Evolutionary conservation across 208 protist genomes (phyloP), one percentile per base, ranked within the genome.

Genomic region (Trypanosoma grayi): DNA sequence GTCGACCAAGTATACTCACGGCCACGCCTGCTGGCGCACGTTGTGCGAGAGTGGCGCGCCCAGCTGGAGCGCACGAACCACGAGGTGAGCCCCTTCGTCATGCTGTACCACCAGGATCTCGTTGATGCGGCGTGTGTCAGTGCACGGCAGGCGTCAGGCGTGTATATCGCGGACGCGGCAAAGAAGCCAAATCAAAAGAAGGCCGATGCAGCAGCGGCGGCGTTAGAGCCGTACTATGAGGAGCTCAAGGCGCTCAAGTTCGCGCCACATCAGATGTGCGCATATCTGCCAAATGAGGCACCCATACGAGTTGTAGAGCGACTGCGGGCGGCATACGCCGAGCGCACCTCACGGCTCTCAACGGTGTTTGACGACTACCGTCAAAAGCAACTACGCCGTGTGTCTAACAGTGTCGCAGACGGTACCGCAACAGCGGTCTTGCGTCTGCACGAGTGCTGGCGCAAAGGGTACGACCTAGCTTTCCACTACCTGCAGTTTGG

Each of bases 401-500:
- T 39, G 22, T n/a, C 2, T n/a, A 43, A 8, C 8, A 16, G 22
- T n/a, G n/a, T 16, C 18, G 20, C 41, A 36, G 28, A 50, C 16
- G 24, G 47, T 47, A 31, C 16, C 39, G n/a, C 9, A 25, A 13
- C 39, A 18, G 47, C 37, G 25, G 70, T 44, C 18, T 90, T 78
- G 77, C 78, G 34, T 48, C 36, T 94, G 22, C 81, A 85, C 43
- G 58, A 73, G 31, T 64, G 77, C 5, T 95, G 89, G 89, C 73
- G 80, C 0, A 55, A 54, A 18, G 85, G 85, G 8, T 90, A 89
- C 40, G 74, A 88, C 30, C 66, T 95, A 10, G 75, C 69, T 3
- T 52, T 79, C 66, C 82, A 93, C 54, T 90, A 82, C 65, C 67
- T 95, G 25, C 85, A 87, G 56, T 93, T 90, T 72, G 83, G 89